phyloP scores from a whole-genome alignment of 306 rosid genomes.

The Ceratonia siliqua region DNA sequence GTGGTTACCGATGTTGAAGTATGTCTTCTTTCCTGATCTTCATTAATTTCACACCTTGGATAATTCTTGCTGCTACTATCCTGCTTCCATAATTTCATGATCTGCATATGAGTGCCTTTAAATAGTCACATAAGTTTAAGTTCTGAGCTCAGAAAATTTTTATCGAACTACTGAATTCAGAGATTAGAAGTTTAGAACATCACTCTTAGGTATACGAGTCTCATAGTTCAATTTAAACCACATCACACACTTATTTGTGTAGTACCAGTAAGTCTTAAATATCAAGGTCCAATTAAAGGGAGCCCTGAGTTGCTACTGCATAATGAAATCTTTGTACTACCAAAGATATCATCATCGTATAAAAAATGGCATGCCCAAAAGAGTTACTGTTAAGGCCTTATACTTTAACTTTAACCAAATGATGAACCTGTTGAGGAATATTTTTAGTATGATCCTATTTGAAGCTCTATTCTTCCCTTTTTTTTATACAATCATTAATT shows the following conservation, averaged over 20 bases:
- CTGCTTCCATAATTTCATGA: not conserved
- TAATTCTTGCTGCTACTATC: not conserved
- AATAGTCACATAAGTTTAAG: not conserved
- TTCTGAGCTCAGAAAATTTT: not conserved
- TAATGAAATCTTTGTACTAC: not conserved
- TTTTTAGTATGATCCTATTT: not conserved
- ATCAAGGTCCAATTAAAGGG: not conserved
- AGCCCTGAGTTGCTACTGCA: not conserved
- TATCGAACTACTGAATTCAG: not conserved
- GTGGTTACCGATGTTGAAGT: constrained; percentile 91
- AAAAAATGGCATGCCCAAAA: not conserved
- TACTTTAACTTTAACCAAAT: not conserved
- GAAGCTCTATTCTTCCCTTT: not conserved
- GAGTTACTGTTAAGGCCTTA: not conserved
- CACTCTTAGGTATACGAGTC: not conserved
- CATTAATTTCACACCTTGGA: not conserved
- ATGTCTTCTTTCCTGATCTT: constrained; percentile 35
- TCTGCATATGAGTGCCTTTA: not conserved
- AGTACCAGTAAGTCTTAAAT: not conserved
- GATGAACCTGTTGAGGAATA: not conserved
- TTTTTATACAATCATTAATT: not conserved
- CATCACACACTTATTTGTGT: not conserved
- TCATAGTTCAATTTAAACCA: not conserved
- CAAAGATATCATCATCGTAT: not conserved
- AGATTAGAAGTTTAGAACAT: constrained; percentile 12